Base-by-base conservation (phyloP, 495 filamentous ascomycete species). In the Usnea hakonensis region DNA sequence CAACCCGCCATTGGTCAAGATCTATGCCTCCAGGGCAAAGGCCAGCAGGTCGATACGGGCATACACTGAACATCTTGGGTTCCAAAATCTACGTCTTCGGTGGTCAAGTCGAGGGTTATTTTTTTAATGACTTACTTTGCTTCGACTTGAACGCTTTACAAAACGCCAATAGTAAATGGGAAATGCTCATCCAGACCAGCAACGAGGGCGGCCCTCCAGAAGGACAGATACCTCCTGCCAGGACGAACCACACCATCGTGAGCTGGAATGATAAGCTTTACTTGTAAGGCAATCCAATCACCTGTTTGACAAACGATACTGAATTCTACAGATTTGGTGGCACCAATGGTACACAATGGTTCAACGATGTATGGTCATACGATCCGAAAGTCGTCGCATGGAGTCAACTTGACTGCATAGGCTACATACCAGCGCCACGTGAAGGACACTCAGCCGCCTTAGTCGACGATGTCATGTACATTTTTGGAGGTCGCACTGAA, bases 331-430 rank as follows among this genome's bases (percentile, higher is more conserved):
- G 91, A 50, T 99, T 99, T 72, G 95, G 95, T 63, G 95, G 95
- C 52, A 97, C 95, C 0, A 96, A 97, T 68, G 91, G 93, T 46
- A 80, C 89, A 26, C 81, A 86, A 61, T 97, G 95, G 95, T 99
- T 96, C 74, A 99, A 97, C 70, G 95, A 99, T 69, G 95, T 99
- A 28, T 99, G 95, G 95, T 86, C 83, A 23, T 99, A 91, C 68
- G 93, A 97, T 68, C 90, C 90, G 1, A 81, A 86, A 60, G 77
- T 82, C 33, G 94, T 95, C 68, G 72, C 76, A 55, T 99, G 95
- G 95, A 77, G 84, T 4, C 85, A 91, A 67, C 80, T 95, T 44
- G 93, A 97, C 66, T 99, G 94, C 71, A 96, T 96, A 54, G 95
- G 95, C 10, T 97, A 96, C 69, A 97, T 99, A 54, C 95, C 95